Evolutionary conservation across 345 rosid species (phyloP).

Genomic region (Moringa oleifera): DNA sequence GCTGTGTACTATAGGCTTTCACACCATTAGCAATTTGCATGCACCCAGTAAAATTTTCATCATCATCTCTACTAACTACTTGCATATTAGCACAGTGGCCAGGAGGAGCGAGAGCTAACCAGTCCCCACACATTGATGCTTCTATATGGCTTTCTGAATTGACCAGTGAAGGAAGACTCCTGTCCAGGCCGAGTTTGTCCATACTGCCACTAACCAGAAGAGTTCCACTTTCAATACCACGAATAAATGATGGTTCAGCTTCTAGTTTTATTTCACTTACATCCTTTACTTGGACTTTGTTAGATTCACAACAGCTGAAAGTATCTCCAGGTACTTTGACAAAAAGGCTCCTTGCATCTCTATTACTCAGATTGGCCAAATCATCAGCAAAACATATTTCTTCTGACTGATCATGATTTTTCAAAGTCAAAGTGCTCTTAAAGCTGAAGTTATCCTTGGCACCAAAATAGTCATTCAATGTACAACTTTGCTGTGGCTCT

Average conservation of each 20-base stretch:
- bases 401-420: neutral
- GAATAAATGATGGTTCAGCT: neutral
- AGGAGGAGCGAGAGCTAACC: slow-evolving; percentile 25
- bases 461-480: slow-evolving; percentile 10
- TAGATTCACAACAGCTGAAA: neutral
- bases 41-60: slow-evolving; percentile 74
- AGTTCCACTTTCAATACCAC: slow-evolving; percentile 46
- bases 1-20: slow-evolving; percentile 52
- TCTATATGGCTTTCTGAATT: slow-evolving; percentile 45
- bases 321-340: neutral
- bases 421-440: slow-evolving; percentile 8
- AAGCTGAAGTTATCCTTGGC: slow-evolving; percentile 1
- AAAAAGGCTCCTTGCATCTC: slow-evolving; percentile 2
- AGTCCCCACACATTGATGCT: slow-evolving; percentile 29
- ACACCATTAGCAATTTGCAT: slow-evolving; percentile 40
- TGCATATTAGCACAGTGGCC: slow-evolving; percentile 29
- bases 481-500: neutral
- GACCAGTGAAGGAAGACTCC: slow-evolving; percentile 20
- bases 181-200: slow-evolving; percentile 21
- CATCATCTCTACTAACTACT: slow-evolving; percentile 82
- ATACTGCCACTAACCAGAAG: slow-evolving; percentile 32
- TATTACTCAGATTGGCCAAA: neutral
- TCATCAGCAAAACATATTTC: slow-evolving; percentile 13
- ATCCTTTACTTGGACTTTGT: slow-evolving; percentile 5
- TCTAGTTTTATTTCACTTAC: neutral